These are phyloP conservation scores for Petunia axillaris DNA, from an alignment of 257 asterid species.

Conservation along the genomic window DNA sequence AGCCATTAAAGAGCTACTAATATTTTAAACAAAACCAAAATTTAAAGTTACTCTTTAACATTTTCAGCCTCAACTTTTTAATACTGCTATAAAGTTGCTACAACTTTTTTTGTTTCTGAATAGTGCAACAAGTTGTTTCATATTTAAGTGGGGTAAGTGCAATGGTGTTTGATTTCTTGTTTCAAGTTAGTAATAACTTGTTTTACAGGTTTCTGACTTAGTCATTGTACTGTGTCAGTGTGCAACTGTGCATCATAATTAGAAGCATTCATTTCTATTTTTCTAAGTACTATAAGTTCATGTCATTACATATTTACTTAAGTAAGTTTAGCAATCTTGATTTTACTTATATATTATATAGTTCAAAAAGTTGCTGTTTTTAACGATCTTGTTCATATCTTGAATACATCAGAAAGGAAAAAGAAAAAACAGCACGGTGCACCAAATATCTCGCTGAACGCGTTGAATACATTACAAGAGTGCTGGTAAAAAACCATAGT, in stretches of 20 bases:
- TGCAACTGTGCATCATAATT: background rate
- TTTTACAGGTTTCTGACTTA: slow-evolving; percentile 4
- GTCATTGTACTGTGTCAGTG: background rate
- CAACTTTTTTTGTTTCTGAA: background rate
- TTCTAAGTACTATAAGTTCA: no score
- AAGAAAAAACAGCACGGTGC: no score
- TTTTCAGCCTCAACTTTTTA: background rate
- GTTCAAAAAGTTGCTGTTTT: background rate
- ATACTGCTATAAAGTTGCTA: slow-evolving; percentile 11
- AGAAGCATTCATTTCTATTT: background rate
- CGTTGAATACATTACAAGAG: background rate
- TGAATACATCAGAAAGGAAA: no score
- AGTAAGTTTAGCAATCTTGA: background rate
- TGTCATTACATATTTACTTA: no score
- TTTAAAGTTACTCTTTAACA: background rate
- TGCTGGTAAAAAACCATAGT: background rate
- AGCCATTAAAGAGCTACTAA: background rate
- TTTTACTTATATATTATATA: background rate
- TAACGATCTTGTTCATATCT: no score
- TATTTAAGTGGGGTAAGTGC: slow-evolving; percentile 2
- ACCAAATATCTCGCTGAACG: no score
- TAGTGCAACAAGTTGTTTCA: background rate
- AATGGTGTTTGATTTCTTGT: slow-evolving; percentile 1
- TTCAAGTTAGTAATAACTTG: background rate
- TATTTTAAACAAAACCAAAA: background rate